Conservation (phyloP, 176 grass and related monocot genomes). For the Paspalum vaginatum region DNA sequence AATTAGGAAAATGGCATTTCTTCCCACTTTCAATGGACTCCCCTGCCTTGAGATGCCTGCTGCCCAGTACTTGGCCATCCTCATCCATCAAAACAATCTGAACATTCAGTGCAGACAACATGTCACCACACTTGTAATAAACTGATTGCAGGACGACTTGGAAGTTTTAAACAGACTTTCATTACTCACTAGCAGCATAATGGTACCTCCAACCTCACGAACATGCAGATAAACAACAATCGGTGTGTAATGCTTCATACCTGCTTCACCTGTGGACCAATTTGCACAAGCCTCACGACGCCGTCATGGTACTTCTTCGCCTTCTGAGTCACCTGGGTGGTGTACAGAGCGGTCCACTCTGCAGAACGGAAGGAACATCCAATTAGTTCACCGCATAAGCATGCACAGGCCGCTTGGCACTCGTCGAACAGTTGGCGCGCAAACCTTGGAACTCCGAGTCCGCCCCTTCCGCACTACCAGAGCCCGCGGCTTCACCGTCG, state of each 20-base stretch:
- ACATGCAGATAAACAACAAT: neutral
- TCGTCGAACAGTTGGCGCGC: slow-evolving; percentile 35
- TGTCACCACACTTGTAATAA: slow-evolving; percentile 28
- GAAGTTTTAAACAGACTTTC: neutral
- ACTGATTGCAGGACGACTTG: neutral
- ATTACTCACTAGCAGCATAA: neutral
- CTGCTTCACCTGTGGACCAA: slow-evolving; percentile 59
- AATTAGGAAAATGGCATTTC: slow-evolving; percentile 57
- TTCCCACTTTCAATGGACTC: slow-evolving; percentile 62
- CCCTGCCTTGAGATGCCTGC: slow-evolving; percentile 60
- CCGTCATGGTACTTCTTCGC: slow-evolving; percentile 84
- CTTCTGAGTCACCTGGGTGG: slow-evolving; percentile 72
- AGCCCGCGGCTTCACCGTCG: slow-evolving; percentile 5
- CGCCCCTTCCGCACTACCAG: neutral
- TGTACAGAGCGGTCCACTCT: slow-evolving; percentile 72
- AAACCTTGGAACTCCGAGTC: slow-evolving; percentile 36
- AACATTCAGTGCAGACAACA: slow-evolving; percentile 26
- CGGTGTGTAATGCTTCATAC: slow-evolving; percentile 28
- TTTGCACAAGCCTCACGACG: slow-evolving; percentile 49
- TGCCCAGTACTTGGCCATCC: slow-evolving; percentile 55
- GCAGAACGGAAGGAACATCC: neutral
- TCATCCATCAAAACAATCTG: slow-evolving; percentile 72
- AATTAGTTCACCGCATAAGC: neutral
- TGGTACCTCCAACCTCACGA: neutral
- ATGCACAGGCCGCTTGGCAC: neutral